A percentile compares a stretch with the other conserved stretches of the same genome.
phyloP scores from a whole-genome alignment of 179 eudicot species.

The Actinidia polygama region DNA sequence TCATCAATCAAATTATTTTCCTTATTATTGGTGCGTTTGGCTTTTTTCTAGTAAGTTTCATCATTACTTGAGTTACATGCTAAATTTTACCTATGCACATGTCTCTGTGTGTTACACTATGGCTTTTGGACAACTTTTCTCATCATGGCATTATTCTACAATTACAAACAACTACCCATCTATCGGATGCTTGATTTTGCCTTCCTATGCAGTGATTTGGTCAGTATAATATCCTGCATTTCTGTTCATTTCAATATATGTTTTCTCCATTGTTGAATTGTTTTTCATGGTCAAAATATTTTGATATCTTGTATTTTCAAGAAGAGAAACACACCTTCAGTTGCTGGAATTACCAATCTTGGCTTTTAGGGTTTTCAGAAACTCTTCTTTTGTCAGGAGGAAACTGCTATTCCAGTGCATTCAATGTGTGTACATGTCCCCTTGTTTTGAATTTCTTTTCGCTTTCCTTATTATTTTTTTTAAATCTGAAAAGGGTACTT shows the following conservation, averaged over 20 bases:
- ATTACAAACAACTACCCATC: constrained; percentile 95
- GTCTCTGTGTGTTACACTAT: constrained; percentile 50
- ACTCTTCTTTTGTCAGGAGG: constrained; percentile 98
- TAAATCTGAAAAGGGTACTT: neutral
- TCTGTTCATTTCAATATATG: neutral
- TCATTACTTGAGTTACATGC: neutral
- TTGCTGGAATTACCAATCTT: constrained; percentile 97
- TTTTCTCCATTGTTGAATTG: neutral
- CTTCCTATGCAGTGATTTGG: constrained; percentile 98
- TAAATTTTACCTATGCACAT: constrained; percentile 25
- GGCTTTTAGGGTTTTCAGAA: constrained; percentile 98
- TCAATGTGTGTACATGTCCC: constrained; percentile 61
- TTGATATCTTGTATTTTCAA: constrained; percentile 35
- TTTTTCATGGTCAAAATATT: neutral
- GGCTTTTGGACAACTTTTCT: constrained; percentile 98
- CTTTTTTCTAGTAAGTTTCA: neutral
- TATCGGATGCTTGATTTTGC: constrained; percentile 99
- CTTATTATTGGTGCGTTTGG: too few species aligned
- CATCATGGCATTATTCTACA: constrained; percentile 98
- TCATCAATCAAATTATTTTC: too few species aligned
- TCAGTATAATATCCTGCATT: constrained; percentile 18
- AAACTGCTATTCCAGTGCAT: constrained; percentile 99
- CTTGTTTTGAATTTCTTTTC: too few species aligned
- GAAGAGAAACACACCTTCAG: constrained; percentile 99
- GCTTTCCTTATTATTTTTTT: constrained; percentile 6